Conservation (phyloP, 1,139 yeast species). For the Hyphopichia pseudoburtonii region DNA sequence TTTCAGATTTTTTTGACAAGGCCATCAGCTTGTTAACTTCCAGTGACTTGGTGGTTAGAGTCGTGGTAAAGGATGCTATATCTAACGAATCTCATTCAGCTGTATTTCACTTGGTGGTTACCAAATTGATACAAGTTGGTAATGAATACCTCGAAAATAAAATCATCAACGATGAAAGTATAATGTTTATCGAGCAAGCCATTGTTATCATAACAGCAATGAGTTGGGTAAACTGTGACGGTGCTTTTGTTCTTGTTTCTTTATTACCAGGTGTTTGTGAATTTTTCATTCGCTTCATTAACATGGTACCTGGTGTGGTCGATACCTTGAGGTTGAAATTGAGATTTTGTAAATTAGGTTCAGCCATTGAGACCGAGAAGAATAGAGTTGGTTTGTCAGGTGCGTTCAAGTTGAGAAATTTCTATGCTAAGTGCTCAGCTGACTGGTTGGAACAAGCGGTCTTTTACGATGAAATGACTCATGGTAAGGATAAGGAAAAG, state of each 20-base stretch:
- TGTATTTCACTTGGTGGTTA: conserved; percentile 36
- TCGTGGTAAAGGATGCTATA: conserved; percentile 44
- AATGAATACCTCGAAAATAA: conserved; percentile 25
- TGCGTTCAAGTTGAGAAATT: conserved; percentile 58
- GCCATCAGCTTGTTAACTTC: conserved; percentile 51
- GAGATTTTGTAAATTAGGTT: conserved; percentile 56
- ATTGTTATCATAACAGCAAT: conserved; percentile 39
- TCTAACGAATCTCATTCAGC: conserved; percentile 50
- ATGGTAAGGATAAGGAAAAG: conserved; percentile 5
- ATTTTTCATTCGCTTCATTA: conserved; percentile 31
- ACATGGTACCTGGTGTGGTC: conserved; percentile 31
- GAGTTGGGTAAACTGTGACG: conserved; percentile 36
- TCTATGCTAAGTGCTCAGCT: conserved; percentile 55
- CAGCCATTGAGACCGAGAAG: conserved; percentile 46
- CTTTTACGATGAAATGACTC: conserved; percentile 24
- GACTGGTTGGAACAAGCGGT: conserved; percentile 71
- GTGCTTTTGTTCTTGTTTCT: conserved; percentile 37
- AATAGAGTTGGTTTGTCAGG: conserved; percentile 48
- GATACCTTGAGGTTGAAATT: conserved; percentile 53
- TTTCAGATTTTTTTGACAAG: conserved; percentile 48
- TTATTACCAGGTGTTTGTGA: conserved; percentile 33
- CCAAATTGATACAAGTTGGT: conserved; percentile 30
- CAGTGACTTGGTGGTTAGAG: conserved; percentile 50
- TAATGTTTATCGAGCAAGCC: conserved; percentile 41
- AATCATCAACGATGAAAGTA: conserved; percentile 28